A percentile compares a stretch with the other conserved stretches of the same genome.
These are phyloP conservation scores for Santalum album DNA, from an alignment of 164 flowering plant species.

Conservation along the genomic window DNA sequence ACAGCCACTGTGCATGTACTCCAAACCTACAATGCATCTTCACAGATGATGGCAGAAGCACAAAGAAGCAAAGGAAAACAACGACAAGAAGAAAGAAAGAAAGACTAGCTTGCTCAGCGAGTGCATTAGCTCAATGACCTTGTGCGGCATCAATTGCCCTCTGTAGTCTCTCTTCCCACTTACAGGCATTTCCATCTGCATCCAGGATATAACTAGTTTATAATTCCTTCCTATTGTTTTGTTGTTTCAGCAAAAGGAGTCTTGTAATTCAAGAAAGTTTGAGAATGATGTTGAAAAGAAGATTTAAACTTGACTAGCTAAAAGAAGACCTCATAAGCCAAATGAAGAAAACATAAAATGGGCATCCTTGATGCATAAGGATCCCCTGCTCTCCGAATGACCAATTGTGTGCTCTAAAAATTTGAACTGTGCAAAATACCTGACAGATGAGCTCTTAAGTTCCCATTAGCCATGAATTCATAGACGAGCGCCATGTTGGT, in stretches of 20 bases:
- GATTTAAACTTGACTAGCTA: too few relatives aligned
- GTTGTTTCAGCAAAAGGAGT: background rate
- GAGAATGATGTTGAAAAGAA: too few relatives aligned
- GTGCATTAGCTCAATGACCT: slow-evolving; percentile 13
- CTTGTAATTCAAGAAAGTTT: too few relatives aligned
- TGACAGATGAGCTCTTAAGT: slow-evolving; percentile 20
- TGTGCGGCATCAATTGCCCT: slow-evolving; percentile 30
- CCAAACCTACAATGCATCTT: slow-evolving; percentile 20
- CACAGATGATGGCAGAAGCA: background rate
- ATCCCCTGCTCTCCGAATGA: too few relatives aligned
- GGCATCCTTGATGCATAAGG: too few relatives aligned
- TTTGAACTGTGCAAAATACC: slow-evolving; percentile 10
- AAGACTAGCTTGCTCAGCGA: background rate
- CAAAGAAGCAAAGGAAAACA: background rate
- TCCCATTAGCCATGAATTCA: slow-evolving; percentile 34
- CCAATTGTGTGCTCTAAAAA: too few relatives aligned
- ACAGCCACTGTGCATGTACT: slow-evolving; percentile 26
- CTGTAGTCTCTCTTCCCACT: slow-evolving; percentile 24
- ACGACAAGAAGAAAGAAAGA: background rate
- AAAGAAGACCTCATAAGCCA: too few relatives aligned
- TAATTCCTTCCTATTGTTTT: background rate
- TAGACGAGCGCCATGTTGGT: slow-evolving; percentile 19
- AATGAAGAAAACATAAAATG: too few relatives aligned
- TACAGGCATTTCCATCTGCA: slow-evolving; percentile 13
- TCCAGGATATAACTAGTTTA: background rate